Base-by-base conservation (phyloP, 139 green algal genomes). In the Volvox reticuliferus region DNA sequence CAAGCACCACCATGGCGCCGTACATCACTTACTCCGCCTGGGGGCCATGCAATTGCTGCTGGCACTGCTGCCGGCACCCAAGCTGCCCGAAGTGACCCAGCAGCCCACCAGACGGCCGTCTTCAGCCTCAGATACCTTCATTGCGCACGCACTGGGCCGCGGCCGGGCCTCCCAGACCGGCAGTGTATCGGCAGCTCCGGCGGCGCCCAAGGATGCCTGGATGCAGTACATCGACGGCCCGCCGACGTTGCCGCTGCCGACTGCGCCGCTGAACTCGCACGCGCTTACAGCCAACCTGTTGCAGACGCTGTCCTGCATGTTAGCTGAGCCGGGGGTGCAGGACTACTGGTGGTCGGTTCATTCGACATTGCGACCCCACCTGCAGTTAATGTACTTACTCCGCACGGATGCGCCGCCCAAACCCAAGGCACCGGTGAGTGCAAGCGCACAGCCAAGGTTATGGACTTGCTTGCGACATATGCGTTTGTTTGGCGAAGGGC, bases 241-340 rank as follows among this genome's bases (percentile, higher is more conserved):
- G 1, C 68, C 82, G 20, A 18, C 50, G 33, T 50, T 84, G 73
- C 73, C 86, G 30, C 50, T 90, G 37, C 86, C 82, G 9, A 67
- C 20, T 21, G 26, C 22, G 50, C 32, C 2, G 26, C 18, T 62
- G 19, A 69, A n/a, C 84, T 55, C 68, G 13, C 73, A 68, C 30
- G 3, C 26, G 12, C 73, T 77, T 32, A 75, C 83, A 61, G 73
- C 73, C 20, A 22, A 32, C 17, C 55, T 90, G 73, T 73, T 90
- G 86, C 21, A 5, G 13, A 22, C n/a, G 36, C 50, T 90, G 75
- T 69, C 86, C 9, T 77, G 55, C 32, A 55, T 90, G 86, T 61
- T 90, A 44, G 9, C 86, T 2, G 86, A 90, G 86, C 86, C 86
- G 32, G 86, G 71, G 24, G 86, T 85, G n/a, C 75, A 76, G 32